These are phyloP conservation scores for Cordyceps farinosa DNA, from an alignment of 2,329 filamentous ascomycete species.

Conservation along the genomic window DNA sequence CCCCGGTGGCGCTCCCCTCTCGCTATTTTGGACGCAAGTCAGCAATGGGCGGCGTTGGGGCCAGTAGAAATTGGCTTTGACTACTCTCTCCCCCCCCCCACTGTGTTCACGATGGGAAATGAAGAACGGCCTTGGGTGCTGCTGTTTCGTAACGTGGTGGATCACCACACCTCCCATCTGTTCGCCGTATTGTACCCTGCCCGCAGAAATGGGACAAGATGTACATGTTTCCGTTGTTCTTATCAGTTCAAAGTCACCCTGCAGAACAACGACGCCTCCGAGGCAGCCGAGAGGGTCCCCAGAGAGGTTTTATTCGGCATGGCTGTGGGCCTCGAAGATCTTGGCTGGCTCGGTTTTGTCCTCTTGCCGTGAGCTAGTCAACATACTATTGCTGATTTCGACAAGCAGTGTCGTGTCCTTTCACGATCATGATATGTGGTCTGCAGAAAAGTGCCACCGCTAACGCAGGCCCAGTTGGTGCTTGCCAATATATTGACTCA, in stretches of 20 bases:
- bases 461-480: background rate
- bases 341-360: constrained; percentile 4
- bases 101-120: constrained; percentile 10
- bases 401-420: background rate
- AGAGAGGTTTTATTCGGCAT: constrained; percentile 3
- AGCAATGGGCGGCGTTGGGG: background rate
- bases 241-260: background rate
- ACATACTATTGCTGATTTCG: constrained; percentile 5
- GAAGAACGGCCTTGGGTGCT: background rate
- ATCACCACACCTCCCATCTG: background rate
- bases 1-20: constrained; percentile 13
- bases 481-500: constrained; percentile 6
- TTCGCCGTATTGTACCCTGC: background rate
- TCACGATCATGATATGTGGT: constrained; percentile 9
- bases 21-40: background rate
- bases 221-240: background rate
- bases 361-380: constrained; percentile 2
- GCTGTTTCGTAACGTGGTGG: background rate
- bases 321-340: constrained; percentile 15
- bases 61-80: background rate
- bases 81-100: background rate
- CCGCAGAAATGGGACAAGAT: background rate
- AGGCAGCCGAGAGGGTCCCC: constrained; percentile 7
- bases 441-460: background rate
- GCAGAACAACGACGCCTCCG: background rate